Evolutionary conservation across 768 basidiomycete species (phyloP).

Genomic region (Tulasnella calospora): DNA sequence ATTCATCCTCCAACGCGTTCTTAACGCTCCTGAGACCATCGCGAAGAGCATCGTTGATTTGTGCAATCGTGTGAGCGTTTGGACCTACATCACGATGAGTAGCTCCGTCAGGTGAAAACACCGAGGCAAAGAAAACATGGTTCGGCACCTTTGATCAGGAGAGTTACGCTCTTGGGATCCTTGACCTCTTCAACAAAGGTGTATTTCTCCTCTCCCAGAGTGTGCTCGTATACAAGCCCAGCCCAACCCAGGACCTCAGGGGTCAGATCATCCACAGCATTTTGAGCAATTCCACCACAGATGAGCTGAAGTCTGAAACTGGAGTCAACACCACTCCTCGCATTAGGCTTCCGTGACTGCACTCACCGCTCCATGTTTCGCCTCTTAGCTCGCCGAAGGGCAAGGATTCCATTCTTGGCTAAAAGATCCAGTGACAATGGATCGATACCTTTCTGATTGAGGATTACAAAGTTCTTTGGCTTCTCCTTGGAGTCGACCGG

Average conservation of each 20-base stretch:
- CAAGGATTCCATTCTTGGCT: constrained; percentile 94
- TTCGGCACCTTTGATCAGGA: constrained; percentile 76
- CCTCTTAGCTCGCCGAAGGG: constrained; percentile 89
- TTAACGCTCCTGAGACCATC: constrained; percentile 95
- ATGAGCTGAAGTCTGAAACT: constrained; percentile 74
- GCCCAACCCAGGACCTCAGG: constrained; percentile 94
- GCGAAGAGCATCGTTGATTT: constrained; percentile 96
- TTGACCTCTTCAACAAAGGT: constrained; percentile 97
- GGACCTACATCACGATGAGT: constrained; percentile 48
- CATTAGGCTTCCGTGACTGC: constrained; percentile 13
- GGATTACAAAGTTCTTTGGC: constrained; percentile 79
- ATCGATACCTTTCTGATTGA: constrained; percentile 99
- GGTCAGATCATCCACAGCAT: constrained; percentile 93
- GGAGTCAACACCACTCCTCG: constrained; percentile 11
- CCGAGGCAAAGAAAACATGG: neutral
- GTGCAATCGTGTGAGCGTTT: constrained; percentile 90
- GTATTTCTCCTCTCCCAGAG: constrained; percentile 96
- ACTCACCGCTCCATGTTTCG: constrained; percentile 95
- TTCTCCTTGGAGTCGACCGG: constrained; percentile 67
- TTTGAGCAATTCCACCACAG: constrained; percentile 92
- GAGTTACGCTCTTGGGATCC: constrained; percentile 88
- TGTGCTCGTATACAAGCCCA: constrained; percentile 97
- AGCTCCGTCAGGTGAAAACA: neutral
- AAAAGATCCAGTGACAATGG: constrained; percentile 92
- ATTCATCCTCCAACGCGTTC: constrained; percentile 89